phyloP scores from a whole-genome alignment of 1,139 yeast genomes.

The Saccharomyces hybrid region DNA sequence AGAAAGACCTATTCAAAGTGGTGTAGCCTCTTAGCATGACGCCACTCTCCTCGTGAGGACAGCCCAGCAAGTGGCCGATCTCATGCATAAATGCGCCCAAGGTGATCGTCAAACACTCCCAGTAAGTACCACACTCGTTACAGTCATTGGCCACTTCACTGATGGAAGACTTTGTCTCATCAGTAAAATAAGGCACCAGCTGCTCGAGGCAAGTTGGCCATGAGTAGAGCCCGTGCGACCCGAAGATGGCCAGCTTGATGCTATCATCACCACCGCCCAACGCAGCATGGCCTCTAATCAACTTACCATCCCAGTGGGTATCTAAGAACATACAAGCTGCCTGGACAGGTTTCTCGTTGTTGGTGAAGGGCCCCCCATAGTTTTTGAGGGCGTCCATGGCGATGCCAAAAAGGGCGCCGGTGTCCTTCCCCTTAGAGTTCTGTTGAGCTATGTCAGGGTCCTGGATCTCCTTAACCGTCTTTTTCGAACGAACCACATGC shows the following conservation, averaged over 20 bases:
- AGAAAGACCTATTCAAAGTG: conserved; percentile 71
- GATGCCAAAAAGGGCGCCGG: conserved; percentile 70
- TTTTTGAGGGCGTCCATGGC: conserved; percentile 64
- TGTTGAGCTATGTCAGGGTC: conserved; percentile 85
- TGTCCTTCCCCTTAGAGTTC: conserved; percentile 59
- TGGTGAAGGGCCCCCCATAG: conserved; percentile 51
- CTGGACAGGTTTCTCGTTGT: conserved; percentile 47
- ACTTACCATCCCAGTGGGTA: conserved; percentile 66
- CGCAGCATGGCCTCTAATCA: conserved; percentile 87
- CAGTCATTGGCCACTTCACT: conserved; percentile 83
- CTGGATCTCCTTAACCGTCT: conserved; percentile 62
- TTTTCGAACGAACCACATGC: conserved; percentile 62
- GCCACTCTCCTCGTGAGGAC: conserved; percentile 87
- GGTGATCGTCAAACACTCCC: conserved; percentile 86
- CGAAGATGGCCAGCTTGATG: conserved; percentile 78
- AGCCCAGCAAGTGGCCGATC: conserved; percentile 82
- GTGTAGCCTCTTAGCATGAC: conserved; percentile 86
- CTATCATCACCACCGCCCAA: conserved; percentile 78
- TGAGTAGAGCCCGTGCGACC: conserved; percentile 84
- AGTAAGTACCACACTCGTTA: conserved; percentile 73
- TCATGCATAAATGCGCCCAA: conserved; percentile 95
- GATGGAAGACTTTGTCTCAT: conserved; percentile 54
- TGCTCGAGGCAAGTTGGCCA: conserved; percentile 81
- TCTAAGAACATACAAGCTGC: conserved; percentile 84
- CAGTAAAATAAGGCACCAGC: conserved; percentile 60